Evolutionary conservation across 2,329 filamentous ascomycete genomes (phyloP), one percentile per base, ranked within the genome.

Genomic region (Seiridium cupressi): DNA sequence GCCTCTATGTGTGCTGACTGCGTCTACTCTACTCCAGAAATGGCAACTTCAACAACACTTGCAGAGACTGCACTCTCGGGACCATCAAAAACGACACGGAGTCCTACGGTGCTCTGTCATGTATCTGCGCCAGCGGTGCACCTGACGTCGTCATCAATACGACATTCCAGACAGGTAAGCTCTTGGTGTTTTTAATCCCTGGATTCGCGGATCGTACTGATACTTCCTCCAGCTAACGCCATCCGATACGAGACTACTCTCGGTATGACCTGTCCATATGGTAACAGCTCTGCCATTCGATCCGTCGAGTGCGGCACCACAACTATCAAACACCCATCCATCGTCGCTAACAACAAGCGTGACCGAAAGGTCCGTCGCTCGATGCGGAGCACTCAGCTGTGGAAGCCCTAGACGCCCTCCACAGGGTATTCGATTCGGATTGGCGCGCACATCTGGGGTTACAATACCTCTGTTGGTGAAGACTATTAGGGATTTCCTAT

Each of bases 1-100:
- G 18, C 26, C 31, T 42, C 13, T 7, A 48, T 32, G 26, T 53
- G 35, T 40, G 11, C 38, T 55, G n/a, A 31, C 18, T 44, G 13
- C 26, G 5, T 44, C 53, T 1, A 18, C 38, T 32, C 9, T 13
- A 4, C 18, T 26, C 18, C 18, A 61, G 60, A 18, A 40, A 53
- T 32, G 60, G 60, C 44, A 44, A 59, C 38, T 61, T 61, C 51
- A 56, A 59, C 47, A 47, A n/a, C 13, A 51, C 57, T 9, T 61
- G 60, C 46, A 44, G 47, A 6, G 44, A 47, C 10, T 61, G 60
- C 34, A 53, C 18, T 26, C 10, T 61, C 11, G 60, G 47, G 26
- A 51, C 44, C 34, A 11, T 44, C 46, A 61, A 57, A 34, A 61
- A 54, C 26, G 46, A 59, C 51, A 61, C 60, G 3, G 38, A 55